Evolutionary conservation across 2,329 filamentous ascomycete species (phyloP), one percentile per base, ranked within the genome.

Genomic region (Ampelomyces quisqualis): DNA sequence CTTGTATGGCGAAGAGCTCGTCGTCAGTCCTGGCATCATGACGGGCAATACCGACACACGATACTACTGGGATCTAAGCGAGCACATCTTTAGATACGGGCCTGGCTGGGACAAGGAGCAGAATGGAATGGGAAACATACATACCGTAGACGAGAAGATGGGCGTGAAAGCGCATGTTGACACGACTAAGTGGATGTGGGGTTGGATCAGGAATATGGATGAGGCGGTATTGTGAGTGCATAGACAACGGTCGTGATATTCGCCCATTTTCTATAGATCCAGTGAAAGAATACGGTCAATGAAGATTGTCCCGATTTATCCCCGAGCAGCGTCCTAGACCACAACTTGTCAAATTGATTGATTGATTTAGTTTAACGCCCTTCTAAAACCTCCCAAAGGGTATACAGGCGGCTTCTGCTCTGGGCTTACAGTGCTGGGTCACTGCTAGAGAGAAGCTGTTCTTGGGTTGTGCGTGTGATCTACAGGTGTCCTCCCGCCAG

Each of bases 41-140:
- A 76, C 74, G 0, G 76, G 74, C 0, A 79, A 78, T 36, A 78
- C 76, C 0, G 76, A 78, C 42, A 78, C 76, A 1, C 58, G 70
- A 3, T 76, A 77, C 48, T 78, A 77, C 50, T 78, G 75, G 76
- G 60, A 68, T 26, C 46, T 78, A 45, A 73, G 74, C n/a, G 67
- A 70, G 45, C 73, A 78, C 38, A 77, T 79, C 7, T 79, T 77
- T 50, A 65, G 76, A 1, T 78, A 76, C 54, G 73, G 69, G 10
- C 74, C 75, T 2, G 70, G 72, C 1, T 73, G 74, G 38, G 69
- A 68, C 22, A 59, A 51, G 34, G 63, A 67, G 8, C 62, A 70
- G 17, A 69, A 65, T 0, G 70, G 70, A 0, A 36, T 71, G 23
- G 52, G 70, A 7, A 75, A 75, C 38, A 73, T 74, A 6, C 75